phyloP scores from a whole-genome alignment of 176 grass and related monocot species.

The Phragmites australis region DNA sequence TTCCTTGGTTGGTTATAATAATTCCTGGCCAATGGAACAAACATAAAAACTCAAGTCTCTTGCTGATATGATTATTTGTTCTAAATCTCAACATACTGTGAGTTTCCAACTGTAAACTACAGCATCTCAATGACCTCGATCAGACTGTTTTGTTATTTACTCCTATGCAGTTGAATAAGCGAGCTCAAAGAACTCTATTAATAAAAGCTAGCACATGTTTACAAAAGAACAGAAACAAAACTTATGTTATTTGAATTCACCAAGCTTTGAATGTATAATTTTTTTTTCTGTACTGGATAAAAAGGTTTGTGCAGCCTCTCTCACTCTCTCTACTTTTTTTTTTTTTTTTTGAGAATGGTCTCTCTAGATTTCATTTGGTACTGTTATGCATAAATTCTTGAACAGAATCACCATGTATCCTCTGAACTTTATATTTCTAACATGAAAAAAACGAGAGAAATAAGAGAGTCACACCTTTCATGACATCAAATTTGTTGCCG shows the following conservation, averaged over 20 bases:
- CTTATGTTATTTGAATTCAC: background rate
- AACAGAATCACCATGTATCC: background rate
- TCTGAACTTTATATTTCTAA: background rate
- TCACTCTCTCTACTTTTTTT: no score
- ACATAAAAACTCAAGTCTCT: background rate
- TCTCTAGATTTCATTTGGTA: background rate
- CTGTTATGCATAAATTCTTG: background rate
- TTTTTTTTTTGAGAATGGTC: background rate
- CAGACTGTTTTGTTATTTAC: background rate
- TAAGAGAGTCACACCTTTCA: background rate
- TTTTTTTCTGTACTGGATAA: no score
- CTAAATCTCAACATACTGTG: background rate
- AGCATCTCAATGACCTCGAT: background rate
- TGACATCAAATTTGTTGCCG: background rate
- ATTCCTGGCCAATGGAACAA: constrained; percentile 15
- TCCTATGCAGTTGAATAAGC: background rate
- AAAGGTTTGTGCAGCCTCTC: background rate
- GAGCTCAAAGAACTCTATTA: background rate
- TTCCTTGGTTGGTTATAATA: background rate
- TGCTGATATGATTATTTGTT: background rate
- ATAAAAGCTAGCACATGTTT: background rate
- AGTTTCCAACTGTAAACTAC: background rate
- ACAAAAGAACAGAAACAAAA: background rate
- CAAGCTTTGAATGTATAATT: no score
- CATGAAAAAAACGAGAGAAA: background rate